phyloP scores from a whole-genome alignment of 257 asterid species.

The Fraxinus anomala region DNA sequence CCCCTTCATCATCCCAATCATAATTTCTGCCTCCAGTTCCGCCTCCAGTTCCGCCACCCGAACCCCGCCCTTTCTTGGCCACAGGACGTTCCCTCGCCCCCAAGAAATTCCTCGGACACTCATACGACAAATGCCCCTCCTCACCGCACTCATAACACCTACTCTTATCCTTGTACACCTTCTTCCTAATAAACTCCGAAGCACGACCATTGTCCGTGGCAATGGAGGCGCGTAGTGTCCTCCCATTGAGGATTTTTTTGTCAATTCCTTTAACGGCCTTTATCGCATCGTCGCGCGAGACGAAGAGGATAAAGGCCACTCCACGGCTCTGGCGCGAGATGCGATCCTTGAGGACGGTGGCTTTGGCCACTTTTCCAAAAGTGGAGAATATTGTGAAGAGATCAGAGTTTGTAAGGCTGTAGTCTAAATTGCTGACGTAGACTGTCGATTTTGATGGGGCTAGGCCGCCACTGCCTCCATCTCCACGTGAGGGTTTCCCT shows the following conservation, averaged over 20 bases:
- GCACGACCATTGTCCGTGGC: slow-evolving; percentile 96
- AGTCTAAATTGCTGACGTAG: slow-evolving; percentile 86
- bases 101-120: slow-evolving; percentile 76
- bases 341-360: slow-evolving; percentile 88
- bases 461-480: slow-evolving; percentile 69
- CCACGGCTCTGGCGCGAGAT: slow-evolving; percentile 81
- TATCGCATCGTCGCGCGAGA: slow-evolving; percentile 73
- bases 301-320: slow-evolving; percentile 82
- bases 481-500: slow-evolving; percentile 44
- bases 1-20: slow-evolving; percentile 51
- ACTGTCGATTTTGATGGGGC: slow-evolving; percentile 97
- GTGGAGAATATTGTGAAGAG: slow-evolving; percentile 92
- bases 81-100: slow-evolving; percentile 88
- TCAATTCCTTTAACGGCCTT: slow-evolving; percentile 76
- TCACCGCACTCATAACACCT: slow-evolving; percentile 95
- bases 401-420: slow-evolving; percentile 82
- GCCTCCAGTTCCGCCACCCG: slow-evolving; percentile 38
- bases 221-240: slow-evolving; percentile 84
- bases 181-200: slow-evolving; percentile 77
- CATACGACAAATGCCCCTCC: slow-evolving; percentile 88
- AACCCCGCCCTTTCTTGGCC: slow-evolving; percentile 69
- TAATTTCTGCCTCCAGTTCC: slow-evolving; percentile 35
- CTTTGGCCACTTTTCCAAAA: slow-evolving; percentile 94
- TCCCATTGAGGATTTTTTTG: slow-evolving; percentile 66
- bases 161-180: slow-evolving; percentile 88